These are phyloP conservation scores for Punica granatum DNA, from an alignment of 345 rosid genomes.

Conservation along the genomic window DNA sequence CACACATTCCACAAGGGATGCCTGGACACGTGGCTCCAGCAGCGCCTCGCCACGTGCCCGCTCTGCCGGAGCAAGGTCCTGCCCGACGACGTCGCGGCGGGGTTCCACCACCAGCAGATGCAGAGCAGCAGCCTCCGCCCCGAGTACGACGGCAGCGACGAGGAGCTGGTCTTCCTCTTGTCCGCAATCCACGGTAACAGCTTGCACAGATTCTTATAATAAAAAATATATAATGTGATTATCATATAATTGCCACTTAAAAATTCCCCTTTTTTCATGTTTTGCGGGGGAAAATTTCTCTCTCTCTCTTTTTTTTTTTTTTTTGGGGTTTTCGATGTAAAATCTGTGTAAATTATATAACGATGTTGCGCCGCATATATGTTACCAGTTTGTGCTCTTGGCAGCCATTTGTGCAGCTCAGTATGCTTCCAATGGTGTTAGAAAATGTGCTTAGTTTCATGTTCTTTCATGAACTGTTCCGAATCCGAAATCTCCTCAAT, in stretches of 20 bases:
- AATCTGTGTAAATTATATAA: background rate
- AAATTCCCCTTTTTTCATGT: background rate
- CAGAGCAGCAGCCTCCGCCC: constrained; percentile 6
- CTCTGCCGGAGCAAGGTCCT: constrained; percentile 42
- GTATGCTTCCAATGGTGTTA: background rate
- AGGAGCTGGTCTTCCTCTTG: constrained; percentile 27
- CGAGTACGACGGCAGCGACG: constrained; percentile 32
- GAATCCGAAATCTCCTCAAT: background rate
- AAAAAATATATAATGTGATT: background rate
- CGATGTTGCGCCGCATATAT: background rate
- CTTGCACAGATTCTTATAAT: constrained; percentile 22
- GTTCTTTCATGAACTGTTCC: background rate
- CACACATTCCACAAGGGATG: constrained; percentile 49
- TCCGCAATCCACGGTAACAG: constrained; percentile 31
- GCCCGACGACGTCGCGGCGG: constrained; percentile 35
- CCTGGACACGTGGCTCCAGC: constrained; percentile 40
- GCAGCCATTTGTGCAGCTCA: background rate
- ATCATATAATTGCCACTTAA: background rate
- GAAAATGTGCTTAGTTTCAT: background rate
- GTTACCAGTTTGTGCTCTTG: background rate
- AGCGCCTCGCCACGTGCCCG: constrained; percentile 37
- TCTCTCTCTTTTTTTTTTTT: too few species aligned
- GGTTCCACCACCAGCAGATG: constrained; percentile 14
- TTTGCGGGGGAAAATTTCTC: background rate
- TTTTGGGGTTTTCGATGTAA: too few species aligned